Base-by-base conservation (phyloP, 805 yeast genomes). In the Schwanniomyces polymorphus region DNA sequence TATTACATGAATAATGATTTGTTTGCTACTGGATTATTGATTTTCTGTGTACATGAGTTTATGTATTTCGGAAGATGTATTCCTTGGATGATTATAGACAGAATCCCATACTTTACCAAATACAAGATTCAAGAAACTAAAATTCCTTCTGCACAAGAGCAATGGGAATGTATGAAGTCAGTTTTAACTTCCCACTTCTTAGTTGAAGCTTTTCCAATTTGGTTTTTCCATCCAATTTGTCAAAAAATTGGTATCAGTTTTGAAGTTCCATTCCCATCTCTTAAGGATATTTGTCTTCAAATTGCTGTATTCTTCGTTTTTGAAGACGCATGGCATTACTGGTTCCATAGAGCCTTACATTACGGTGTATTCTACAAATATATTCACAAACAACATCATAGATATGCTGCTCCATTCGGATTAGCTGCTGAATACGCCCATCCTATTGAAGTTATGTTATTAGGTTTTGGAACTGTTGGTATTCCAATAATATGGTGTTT, bases 331-430 rank as follows among this genome's bases (percentile, higher is more conserved):
- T 94, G 97, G 98, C 99, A 92, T 71, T 92, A 92, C 77, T 87
- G 94, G 87, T 85, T 87, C 65, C 99, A 92, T 71, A 84, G 98
- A 61, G 79, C 85, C 33, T 84, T 92, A 68, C 99, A 92, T 68
- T 81, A 84, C 65, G 96, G 96, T 45, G 78, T 82, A 51, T 88
- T 94, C 66, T 92, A 92, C 81, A 90, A 88, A 74, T 81, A 85
- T 67, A 89, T 92, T 58, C 99, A 92, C 78, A 92, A 92, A 74
- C 97, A 91, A 76, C 99, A 92, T 71, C 99, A 92, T 74, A 85
- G 91, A 68, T 92, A 91, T 66, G 97, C 97, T 18, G 97, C 98
- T 39, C 99, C 99, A 40, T 92, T 92, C 63, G 99, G 99, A 33
- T 74, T 92, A 49, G 85, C 98, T 50, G 98, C 98, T 42, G 99